Percentiles rank a stretch among this genome's conserved stretches.
Evolutionary conservation across 495 filamentous ascomycete species (phyloP).

Genomic region (Ramalina intermedia): DNA sequence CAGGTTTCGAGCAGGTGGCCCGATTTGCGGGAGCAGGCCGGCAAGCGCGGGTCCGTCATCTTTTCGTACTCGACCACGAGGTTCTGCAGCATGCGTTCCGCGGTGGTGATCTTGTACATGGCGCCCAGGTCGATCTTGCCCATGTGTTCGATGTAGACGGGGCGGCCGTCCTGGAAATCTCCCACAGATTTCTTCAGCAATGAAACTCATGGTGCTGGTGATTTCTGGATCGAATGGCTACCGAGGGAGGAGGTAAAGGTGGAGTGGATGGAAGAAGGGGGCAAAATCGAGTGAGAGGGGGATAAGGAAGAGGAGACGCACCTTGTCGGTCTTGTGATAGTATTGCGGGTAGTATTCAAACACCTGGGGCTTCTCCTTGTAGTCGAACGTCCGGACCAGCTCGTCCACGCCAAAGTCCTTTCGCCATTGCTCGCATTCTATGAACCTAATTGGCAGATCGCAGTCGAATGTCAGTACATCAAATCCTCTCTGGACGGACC

Average conservation of each 20-base stretch:
- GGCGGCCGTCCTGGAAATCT: slow-evolving; percentile 66
- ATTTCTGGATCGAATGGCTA: too few relatives aligned
- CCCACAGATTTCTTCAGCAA: not conserved
- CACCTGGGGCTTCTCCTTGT: slow-evolving; percentile 72
- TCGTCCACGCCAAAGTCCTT: slow-evolving; percentile 78
- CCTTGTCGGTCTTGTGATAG: slow-evolving; percentile 98
- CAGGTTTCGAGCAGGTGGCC: slow-evolving; percentile 87
- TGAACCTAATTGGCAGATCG: slow-evolving; percentile 47
- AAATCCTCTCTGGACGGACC: too few relatives aligned
- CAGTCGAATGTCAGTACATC: not conserved
- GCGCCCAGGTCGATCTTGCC: slow-evolving; percentile 81
- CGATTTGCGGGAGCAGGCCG: slow-evolving; percentile 87
- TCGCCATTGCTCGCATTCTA: slow-evolving; percentile 83
- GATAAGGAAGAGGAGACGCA: slow-evolving; percentile 31
- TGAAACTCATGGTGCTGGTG: too few relatives aligned
- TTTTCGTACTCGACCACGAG: slow-evolving; percentile 96
- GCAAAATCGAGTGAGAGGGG: too few relatives aligned
- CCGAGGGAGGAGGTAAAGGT: not conserved
- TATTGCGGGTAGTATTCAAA: slow-evolving; percentile 96
- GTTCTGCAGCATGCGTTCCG: slow-evolving; percentile 89
- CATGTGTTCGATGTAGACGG: slow-evolving; percentile 91
- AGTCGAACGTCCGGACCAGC: slow-evolving; percentile 66
- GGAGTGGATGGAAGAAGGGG: not conserved
- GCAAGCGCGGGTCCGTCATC: slow-evolving; percentile 78
- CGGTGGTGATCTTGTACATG: slow-evolving; percentile 87